These are phyloP conservation scores for Eimeria sp. DNA, from an alignment of 169 alveolate species.

Conservation along the genomic window DNA sequence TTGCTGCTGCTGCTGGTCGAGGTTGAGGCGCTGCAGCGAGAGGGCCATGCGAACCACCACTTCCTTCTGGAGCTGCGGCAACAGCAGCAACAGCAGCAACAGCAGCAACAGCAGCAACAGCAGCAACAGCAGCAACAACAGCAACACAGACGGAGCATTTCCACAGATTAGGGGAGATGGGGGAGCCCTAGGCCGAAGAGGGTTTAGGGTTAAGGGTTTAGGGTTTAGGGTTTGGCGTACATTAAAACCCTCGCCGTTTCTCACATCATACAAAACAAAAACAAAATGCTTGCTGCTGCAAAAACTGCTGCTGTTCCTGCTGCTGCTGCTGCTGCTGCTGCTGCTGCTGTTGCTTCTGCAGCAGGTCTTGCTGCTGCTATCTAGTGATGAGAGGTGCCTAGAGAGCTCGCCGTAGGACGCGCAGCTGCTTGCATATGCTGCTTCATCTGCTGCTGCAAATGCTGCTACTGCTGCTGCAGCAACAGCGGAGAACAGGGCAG, in stretches of 20 bases:
- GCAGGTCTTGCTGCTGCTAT: no score
- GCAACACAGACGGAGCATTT: not conserved
- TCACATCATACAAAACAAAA: not conserved
- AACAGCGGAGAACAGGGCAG: not conserved
- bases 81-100: not conserved
- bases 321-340: not conserved
- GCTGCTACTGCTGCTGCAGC: not conserved
- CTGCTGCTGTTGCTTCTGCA: not conserved
- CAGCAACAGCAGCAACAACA: no score
- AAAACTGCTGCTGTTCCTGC: not conserved
- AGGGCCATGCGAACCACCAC: constrained; percentile 10
- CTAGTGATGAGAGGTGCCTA: not conserved
- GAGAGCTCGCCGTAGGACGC: not conserved
- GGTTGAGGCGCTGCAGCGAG: constrained; percentile 10
- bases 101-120: no score
- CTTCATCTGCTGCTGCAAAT: no score
- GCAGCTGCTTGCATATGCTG: not conserved
- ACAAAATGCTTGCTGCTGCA: constrained; percentile 3
- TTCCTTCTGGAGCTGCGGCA: constrained; percentile 4
- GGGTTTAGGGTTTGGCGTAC: not conserved
- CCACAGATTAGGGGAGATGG: not conserved
- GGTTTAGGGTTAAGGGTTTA: constrained; percentile 6
- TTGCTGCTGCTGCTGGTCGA: not conserved
- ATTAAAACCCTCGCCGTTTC: constrained; percentile 5
- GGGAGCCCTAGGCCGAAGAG: not conserved